These are phyloP conservation scores for Crataegus laevigata DNA, from an alignment of 306 rosid species.

Conservation along the genomic window DNA sequence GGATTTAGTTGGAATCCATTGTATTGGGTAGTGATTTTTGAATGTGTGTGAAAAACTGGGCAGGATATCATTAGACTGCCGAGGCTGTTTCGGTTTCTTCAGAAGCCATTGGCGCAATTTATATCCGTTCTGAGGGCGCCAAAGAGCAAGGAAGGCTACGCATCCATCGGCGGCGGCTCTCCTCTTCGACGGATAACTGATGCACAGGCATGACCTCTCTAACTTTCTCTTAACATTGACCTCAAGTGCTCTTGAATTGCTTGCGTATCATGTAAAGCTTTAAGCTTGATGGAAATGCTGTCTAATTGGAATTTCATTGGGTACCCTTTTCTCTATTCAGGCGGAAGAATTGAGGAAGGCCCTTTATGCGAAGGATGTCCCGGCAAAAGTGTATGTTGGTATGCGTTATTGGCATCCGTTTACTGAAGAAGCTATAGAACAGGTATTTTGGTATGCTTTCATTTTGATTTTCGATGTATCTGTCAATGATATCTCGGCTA, in stretches of 20 bases:
- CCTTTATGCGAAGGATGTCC: conserved; percentile 64
- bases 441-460: conserved; percentile 33
- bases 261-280: not conserved
- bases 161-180: conserved; percentile 97
- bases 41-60: conserved; percentile 4
- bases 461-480: not conserved
- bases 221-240: not conserved
- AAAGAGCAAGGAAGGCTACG: conserved; percentile 96
- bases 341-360: conserved; percentile 66
- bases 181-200: conserved; percentile 87
- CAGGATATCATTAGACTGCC: conserved; percentile 93
- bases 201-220: conserved; percentile 57
- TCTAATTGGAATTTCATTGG: not conserved
- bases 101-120: conserved; percentile 89
- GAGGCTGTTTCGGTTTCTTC: conserved; percentile 80
- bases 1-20: not conserved
- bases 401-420: conserved; percentile 99
- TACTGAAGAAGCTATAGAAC: conserved; percentile 85
- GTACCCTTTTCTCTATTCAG: conserved; percentile 26
- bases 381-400: conserved; percentile 77
- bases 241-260: not conserved
- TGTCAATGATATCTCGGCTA: not conserved
- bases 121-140: conserved; percentile 81
- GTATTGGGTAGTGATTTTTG: not conserved
- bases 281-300: conserved; percentile 10